These are phyloP conservation scores for Trifolium repens DNA, from an alignment of 306 rosid species.

Conservation along the genomic window DNA sequence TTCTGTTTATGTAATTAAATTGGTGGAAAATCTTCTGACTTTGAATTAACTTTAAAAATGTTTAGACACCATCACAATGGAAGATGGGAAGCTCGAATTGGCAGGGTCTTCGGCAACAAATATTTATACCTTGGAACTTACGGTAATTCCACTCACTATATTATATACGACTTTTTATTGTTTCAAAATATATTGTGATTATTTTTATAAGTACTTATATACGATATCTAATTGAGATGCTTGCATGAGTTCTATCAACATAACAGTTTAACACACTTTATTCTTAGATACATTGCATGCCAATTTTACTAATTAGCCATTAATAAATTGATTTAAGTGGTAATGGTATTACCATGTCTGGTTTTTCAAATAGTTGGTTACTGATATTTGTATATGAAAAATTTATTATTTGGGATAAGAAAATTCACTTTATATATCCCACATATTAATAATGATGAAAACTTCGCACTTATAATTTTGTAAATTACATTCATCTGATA, in stretches of 20 bases:
- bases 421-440: too few species aligned
- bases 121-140: conserved; percentile 90
- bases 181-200: not conserved
- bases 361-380: too few species aligned
- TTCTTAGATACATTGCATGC: not conserved
- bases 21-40: conserved; percentile 25
- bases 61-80: conserved; percentile 89
- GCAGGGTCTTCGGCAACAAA: conserved; percentile 92
- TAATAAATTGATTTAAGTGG: too few species aligned
- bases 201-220: not conserved
- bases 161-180: not conserved
- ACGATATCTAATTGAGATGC: not conserved
- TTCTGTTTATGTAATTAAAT: not conserved
- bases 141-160: conserved; percentile 48
- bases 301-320: not conserved
- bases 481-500: too few species aligned
- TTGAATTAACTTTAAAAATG: not conserved
- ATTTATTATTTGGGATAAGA: too few species aligned
- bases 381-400: too few species aligned
- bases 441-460: too few species aligned
- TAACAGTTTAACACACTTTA: not conserved
- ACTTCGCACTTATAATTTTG: too few species aligned
- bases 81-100: conserved; percentile 96
- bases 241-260: not conserved
- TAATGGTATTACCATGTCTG: too few species aligned